phyloP scores from a whole-genome alignment of 2,329 filamentous ascomycete species.

The Pseudocercospora cruenta region DNA sequence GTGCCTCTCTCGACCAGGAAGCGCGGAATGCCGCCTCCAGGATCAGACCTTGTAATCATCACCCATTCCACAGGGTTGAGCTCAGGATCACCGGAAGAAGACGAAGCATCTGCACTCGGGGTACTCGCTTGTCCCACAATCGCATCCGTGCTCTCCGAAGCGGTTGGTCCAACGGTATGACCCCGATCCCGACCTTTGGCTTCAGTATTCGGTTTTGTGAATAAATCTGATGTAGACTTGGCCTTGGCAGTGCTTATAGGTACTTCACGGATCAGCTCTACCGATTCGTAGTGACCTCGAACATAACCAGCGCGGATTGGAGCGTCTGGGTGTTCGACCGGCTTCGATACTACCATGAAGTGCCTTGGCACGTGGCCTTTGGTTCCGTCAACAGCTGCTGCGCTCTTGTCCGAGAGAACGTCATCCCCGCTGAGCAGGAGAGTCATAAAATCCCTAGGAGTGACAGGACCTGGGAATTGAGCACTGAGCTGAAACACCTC shows the following conservation, averaged over 20 bases:
- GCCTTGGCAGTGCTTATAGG: slow-evolving; percentile 54
- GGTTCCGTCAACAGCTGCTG: slow-evolving; percentile 34
- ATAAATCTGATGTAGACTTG: slow-evolving; percentile 37
- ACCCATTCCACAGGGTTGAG: slow-evolving; percentile 80
- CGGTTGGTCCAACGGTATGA: slow-evolving; percentile 48
- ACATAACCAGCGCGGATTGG: slow-evolving; percentile 73
- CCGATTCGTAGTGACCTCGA: slow-evolving; percentile 84
- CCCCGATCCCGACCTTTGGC: slow-evolving; percentile 35
- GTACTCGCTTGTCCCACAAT: slow-evolving; percentile 42
- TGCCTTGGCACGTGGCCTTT: slow-evolving; percentile 60
- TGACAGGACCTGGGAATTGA: slow-evolving; percentile 85
- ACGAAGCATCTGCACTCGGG: slow-evolving; percentile 23
- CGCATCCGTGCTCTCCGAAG: slow-evolving; percentile 43
- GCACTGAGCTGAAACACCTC: slow-evolving; percentile 85
- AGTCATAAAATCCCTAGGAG: slow-evolving; percentile 85
- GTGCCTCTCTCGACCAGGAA: slow-evolving; percentile 93
- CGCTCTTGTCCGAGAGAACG: slow-evolving; percentile 54
- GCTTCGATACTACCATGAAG: slow-evolving; percentile 86
- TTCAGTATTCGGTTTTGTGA: slow-evolving; percentile 17
- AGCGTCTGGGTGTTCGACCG: slow-evolving; percentile 75
- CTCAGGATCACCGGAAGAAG: slow-evolving; percentile 51
- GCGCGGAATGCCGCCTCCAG: slow-evolving; percentile 82
- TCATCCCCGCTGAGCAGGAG: slow-evolving; percentile 69
- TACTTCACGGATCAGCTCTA: slow-evolving; percentile 87
- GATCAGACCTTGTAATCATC: slow-evolving; percentile 88